phyloP scores from a whole-genome alignment of 2,329 filamentous ascomycete genomes.

The Claviceps digitariae region DNA sequence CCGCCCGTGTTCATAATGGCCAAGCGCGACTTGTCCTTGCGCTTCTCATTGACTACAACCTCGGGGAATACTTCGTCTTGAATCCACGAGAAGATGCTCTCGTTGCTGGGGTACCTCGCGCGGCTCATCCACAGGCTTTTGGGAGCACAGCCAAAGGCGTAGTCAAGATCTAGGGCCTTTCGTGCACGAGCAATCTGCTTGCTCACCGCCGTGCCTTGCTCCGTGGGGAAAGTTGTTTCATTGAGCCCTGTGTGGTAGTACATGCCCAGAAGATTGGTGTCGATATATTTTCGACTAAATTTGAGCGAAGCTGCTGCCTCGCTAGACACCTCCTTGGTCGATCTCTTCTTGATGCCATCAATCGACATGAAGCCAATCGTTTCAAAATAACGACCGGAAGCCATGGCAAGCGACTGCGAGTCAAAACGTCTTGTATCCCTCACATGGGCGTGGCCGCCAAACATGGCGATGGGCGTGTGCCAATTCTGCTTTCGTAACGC shows the following conservation, averaged over 20 bases:
- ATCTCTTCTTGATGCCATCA: constrained; percentile 38
- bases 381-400: constrained; percentile 86
- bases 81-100: constrained; percentile 75
- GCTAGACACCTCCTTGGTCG: constrained; percentile 14
- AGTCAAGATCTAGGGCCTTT: constrained; percentile 56
- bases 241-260: constrained; percentile 69
- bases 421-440: constrained; percentile 75
- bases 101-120: constrained; percentile 54
- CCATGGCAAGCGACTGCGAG: constrained; percentile 61
- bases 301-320: constrained; percentile 28
- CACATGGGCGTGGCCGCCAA: constrained; percentile 83
- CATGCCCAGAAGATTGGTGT: constrained; percentile 81
- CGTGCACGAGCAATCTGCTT: constrained; percentile 56
- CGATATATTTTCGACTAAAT: constrained; percentile 76
- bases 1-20: constrained; percentile 80
- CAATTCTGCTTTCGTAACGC: constrained; percentile 65
- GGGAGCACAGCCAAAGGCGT: constrained; percentile 71
- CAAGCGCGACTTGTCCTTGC: constrained; percentile 50
- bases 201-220: constrained; percentile 59
- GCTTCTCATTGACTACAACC: constrained; percentile 42
- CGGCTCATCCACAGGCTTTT: constrained; percentile 70
- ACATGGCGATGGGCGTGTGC: constrained; percentile 79
- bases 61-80: constrained; percentile 61
- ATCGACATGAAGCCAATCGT: constrained; percentile 91
- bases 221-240: constrained; percentile 59